Conservation (phyloP, 129 eudicot species). For the Flaveria trinervia region DNA sequence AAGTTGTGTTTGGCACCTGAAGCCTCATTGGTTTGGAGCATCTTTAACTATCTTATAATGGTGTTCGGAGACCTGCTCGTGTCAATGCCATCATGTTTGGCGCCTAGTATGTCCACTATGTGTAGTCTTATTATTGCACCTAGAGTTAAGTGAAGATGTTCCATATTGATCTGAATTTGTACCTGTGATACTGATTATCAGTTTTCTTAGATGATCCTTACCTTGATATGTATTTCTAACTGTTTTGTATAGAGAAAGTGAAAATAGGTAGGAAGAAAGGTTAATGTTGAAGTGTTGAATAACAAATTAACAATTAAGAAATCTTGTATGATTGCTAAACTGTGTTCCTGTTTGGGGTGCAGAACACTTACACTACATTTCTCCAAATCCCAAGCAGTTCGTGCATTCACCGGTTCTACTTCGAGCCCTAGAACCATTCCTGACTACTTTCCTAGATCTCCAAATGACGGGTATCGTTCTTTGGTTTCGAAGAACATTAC, state of each 20-base stretch:
- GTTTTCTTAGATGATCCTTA: constrained; percentile 8
- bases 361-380: constrained; percentile 16
- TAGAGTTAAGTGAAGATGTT: too few species aligned
- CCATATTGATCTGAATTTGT: background rate
- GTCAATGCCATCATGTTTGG: too few species aligned
- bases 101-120: too few species aligned
- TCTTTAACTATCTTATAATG: too few species aligned
- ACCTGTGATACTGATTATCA: background rate
- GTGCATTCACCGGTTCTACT: constrained; percentile 25
- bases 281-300: constrained; percentile 1
- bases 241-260: too few species aligned
- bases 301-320: background rate
- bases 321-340: constrained; percentile 16
- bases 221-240: background rate
- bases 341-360: constrained; percentile 19
- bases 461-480: background rate
- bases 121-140: too few species aligned
- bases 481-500: background rate
- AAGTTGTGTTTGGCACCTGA: too few species aligned
- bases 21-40: too few species aligned
- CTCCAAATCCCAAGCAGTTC: constrained; percentile 18
- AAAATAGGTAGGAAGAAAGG: constrained; percentile 3
- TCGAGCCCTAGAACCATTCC: constrained; percentile 11
- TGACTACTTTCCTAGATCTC: constrained; percentile 27
- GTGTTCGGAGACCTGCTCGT: too few species aligned